phyloP scores from a whole-genome alignment of 2,329 filamentous ascomycete species.

The Hypoxylon sp. region DNA sequence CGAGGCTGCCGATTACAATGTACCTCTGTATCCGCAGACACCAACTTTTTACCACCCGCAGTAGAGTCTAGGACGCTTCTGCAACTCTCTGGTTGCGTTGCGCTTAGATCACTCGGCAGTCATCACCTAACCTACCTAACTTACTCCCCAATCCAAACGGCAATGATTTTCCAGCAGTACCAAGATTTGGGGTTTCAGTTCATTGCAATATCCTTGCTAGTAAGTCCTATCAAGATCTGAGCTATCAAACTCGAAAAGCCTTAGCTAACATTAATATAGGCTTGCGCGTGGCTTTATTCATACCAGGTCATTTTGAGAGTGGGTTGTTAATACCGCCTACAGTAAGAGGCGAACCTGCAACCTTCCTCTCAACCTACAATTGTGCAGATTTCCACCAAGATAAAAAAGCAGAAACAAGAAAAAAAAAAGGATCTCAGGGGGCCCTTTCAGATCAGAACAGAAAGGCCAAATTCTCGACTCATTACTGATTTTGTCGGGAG shows the following conservation, averaged over 20 bases:
- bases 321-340: slow-evolving; percentile 5
- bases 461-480: slow-evolving; percentile 12
- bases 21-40: slow-evolving; percentile 54
- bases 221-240: background rate
- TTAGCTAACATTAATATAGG: slow-evolving; percentile 14
- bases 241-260: background rate
- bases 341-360: background rate
- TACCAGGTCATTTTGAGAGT: slow-evolving; percentile 6
- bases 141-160: background rate
- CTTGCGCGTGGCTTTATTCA: slow-evolving; percentile 17
- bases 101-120: background rate
- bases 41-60: slow-evolving; percentile 52
- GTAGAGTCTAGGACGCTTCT: slow-evolving; percentile 30
- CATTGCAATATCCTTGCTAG: slow-evolving; percentile 16
- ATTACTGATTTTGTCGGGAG: slow-evolving; percentile 19
- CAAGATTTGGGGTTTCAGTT: slow-evolving; percentile 7
- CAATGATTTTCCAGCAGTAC: slow-evolving; percentile 14
- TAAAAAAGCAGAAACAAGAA: background rate
- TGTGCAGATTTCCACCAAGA: background rate
- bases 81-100: background rate
- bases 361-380: background rate
- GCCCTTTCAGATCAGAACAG: slow-evolving; percentile 10
- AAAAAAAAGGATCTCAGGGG: slow-evolving; percentile 7
- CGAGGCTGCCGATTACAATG: slow-evolving; percentile 71
- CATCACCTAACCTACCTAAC: background rate